Conservation (phyloP, 2,329 filamentous ascomycete species). For the Falciphora oryzae region DNA sequence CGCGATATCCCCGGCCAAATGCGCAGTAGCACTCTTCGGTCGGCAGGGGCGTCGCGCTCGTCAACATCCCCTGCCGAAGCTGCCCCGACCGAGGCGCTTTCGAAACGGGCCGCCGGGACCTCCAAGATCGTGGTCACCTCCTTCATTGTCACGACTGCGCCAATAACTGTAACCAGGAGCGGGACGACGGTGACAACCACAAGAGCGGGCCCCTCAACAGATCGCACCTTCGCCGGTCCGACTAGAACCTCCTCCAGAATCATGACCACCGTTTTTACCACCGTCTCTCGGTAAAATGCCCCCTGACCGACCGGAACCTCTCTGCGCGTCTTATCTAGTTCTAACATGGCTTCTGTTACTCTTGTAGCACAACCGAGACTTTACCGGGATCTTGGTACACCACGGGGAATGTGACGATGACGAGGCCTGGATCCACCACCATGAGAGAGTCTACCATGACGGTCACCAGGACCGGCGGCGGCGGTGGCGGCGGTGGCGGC, state of each 20-base stretch:
- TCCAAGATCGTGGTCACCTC: not conserved
- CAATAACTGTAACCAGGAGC: not conserved
- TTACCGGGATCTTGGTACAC: not conserved
- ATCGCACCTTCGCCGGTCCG: too few species aligned
- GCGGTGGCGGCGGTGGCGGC: not conserved
- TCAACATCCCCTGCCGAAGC: not conserved
- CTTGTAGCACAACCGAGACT: not conserved
- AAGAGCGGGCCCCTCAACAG: not conserved
- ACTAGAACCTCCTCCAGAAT: not conserved
- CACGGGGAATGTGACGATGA: not conserved
- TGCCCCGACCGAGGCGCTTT: not conserved
- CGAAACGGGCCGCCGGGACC: not conserved
- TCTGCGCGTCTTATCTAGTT: not conserved
- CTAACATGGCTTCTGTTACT: not conserved
- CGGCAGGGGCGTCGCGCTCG: not conserved
- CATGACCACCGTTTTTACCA: not conserved
- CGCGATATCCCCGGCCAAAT: constrained; percentile 2
- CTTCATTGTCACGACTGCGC: not conserved
- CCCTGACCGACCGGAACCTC: not conserved
- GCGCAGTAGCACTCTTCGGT: not conserved
- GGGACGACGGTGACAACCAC: not conserved
- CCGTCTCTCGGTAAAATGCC: not conserved
- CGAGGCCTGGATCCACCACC: not conserved
- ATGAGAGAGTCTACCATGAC: not conserved
- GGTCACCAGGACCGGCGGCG: not conserved